These are phyloP conservation scores for Beta macrorhiza DNA, from an alignment of 179 eudicot species.

Conservation along the genomic window DNA sequence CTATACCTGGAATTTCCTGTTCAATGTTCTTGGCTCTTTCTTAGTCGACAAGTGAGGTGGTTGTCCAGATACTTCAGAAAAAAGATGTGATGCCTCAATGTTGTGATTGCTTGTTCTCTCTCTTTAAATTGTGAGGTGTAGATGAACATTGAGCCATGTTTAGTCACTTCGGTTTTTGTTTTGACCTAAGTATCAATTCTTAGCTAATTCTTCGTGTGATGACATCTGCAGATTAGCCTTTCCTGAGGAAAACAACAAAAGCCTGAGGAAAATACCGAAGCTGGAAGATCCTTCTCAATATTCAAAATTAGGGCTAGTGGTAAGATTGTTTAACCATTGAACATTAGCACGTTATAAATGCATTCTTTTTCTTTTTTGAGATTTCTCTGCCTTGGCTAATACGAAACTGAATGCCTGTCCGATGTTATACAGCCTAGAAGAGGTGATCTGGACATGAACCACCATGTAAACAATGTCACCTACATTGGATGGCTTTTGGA, in stretches of 20 bases:
- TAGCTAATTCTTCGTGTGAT: constrained; percentile 5
- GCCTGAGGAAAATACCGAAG: constrained; percentile 82
- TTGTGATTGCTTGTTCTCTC: background rate
- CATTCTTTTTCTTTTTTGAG: background rate
- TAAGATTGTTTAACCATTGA: constrained; percentile 32
- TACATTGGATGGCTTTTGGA: constrained; percentile 94
- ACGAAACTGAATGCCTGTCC: constrained; percentile 8
- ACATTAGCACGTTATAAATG: background rate
- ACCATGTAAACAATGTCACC: constrained; percentile 93
- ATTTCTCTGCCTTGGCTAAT: background rate
- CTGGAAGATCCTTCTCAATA: constrained; percentile 68
- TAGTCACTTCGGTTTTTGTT: background rate
- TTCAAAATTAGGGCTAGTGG: constrained; percentile 75
- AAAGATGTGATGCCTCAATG: background rate
- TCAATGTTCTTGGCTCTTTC: background rate
- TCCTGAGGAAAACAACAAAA: constrained; percentile 81
- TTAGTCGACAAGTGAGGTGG: background rate
- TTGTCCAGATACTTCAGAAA: no score
- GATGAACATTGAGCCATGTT: background rate
- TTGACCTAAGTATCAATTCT: background rate
- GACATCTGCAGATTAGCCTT: constrained; percentile 62
- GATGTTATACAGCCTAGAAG: constrained; percentile 72
- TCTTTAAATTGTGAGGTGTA: background rate
- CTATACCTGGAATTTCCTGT: background rate
- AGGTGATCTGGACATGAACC: constrained; percentile 98